These are phyloP conservation scores for Lotmaria passim DNA, from an alignment of 208 protist genomes.

Conservation along the genomic window DNA sequence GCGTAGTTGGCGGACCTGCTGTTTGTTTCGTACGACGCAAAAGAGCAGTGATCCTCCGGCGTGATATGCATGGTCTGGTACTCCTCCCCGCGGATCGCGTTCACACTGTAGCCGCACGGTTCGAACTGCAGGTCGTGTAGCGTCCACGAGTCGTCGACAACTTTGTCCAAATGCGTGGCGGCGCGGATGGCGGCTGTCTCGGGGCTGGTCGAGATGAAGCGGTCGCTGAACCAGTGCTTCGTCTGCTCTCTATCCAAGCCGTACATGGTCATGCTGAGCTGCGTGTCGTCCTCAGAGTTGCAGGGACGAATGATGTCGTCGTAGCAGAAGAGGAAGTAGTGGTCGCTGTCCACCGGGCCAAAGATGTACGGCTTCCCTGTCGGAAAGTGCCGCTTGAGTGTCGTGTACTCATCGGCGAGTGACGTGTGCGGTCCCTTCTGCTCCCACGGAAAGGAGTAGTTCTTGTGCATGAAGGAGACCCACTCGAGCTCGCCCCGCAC, in stretches of 20 bases:
- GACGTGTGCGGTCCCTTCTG: slow-evolving; percentile 89
- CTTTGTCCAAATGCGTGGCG: slow-evolving; percentile 64
- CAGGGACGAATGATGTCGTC: slow-evolving; percentile 85
- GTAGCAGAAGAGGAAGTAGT: slow-evolving; percentile 93
- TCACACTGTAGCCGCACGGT: slow-evolving; percentile 95
- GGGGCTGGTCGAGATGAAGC: slow-evolving; percentile 63
- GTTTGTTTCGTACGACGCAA: slow-evolving; percentile 96
- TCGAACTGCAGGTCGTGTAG: slow-evolving; percentile 93
- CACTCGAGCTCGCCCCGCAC: slow-evolving; percentile 87
- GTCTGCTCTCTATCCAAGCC: slow-evolving; percentile 82
- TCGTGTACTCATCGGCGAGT: slow-evolving; percentile 78
- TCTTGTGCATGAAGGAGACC: slow-evolving; percentile 94
- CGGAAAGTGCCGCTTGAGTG: slow-evolving; percentile 82
- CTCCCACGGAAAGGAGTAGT: slow-evolving; percentile 92
- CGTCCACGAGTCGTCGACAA: slow-evolving; percentile 79
- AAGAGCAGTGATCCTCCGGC: slow-evolving; percentile 93
- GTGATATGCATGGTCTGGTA: slow-evolving; percentile 97
- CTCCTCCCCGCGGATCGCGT: slow-evolving; percentile 82
- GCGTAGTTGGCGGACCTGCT: slow-evolving; percentile 64
- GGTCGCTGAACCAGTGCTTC: slow-evolving; percentile 83
- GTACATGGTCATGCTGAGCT: slow-evolving; percentile 93
- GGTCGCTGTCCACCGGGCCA: slow-evolving; percentile 89
- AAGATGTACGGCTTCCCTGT: slow-evolving; percentile 90
- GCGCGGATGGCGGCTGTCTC: slow-evolving; percentile 75
- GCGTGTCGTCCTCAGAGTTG: slow-evolving; percentile 70